phyloP scores from a whole-genome alignment of 768 basidiomycete species.

The Serendipita vermifera region DNA sequence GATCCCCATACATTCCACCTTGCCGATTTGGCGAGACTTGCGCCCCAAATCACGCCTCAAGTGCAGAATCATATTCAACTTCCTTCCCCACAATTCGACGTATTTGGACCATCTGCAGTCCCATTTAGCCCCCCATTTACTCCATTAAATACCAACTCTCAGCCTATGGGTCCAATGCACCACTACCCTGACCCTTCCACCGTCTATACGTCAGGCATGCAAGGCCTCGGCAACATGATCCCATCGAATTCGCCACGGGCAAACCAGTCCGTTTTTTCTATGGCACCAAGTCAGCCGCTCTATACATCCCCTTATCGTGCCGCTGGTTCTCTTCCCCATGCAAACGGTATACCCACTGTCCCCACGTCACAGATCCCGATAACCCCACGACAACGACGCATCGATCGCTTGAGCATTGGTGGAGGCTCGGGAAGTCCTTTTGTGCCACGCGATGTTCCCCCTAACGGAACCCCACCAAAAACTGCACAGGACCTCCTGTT shows the following conservation, averaged over 20 bases:
- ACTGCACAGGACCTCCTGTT: conserved; percentile 3
- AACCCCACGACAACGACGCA: background rate
- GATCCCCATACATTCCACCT: conserved; percentile 2
- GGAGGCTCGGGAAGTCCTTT: background rate
- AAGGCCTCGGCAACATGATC: too few species aligned
- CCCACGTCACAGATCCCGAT: background rate
- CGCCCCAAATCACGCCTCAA: background rate
- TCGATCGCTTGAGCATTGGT: conserved; percentile 1
- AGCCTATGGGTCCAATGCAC: background rate
- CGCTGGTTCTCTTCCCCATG: background rate
- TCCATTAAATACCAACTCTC: too few species aligned
- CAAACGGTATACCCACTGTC: background rate
- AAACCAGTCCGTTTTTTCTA: background rate
- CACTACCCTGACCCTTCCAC: background rate
- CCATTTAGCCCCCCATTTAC: background rate
- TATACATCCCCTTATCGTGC: background rate
- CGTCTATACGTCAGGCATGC: too few species aligned
- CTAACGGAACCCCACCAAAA: background rate
- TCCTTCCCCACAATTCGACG: background rate
- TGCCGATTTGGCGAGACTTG: background rate
- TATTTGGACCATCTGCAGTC: background rate
- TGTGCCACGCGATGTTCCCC: background rate
- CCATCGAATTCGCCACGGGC: background rate
- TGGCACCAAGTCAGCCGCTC: background rate
- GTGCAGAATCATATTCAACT: background rate